Evolutionary conservation across 306 rosid genomes (phyloP).

Genomic region (Quercus engelmannii): DNA sequence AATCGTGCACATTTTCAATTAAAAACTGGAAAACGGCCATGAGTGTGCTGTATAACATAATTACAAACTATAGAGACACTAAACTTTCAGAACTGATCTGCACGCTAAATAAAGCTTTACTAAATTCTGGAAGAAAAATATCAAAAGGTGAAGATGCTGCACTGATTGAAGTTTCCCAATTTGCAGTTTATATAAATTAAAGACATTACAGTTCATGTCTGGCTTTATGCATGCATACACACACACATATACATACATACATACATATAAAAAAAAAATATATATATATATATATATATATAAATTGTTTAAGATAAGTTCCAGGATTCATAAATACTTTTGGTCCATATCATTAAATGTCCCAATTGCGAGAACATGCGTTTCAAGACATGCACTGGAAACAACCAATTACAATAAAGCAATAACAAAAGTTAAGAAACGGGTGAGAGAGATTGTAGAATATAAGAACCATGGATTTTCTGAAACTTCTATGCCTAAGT

Average conservation of each 20-base stretch:
- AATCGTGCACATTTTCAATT: neutral
- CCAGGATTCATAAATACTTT: too few species aligned
- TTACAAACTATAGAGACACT: neutral
- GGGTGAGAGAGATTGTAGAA: neutral
- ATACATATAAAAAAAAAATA: too few species aligned
- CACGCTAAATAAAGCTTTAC: neutral
- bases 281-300: too few species aligned
- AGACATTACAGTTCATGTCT: neutral
- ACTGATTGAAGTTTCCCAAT: neutral
- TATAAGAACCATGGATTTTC: conserved; percentile 4
- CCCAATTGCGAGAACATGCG: neutral
- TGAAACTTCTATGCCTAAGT: neutral
- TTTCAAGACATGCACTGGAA: neutral
- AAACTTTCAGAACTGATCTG: neutral
- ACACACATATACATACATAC: fast-evolving
- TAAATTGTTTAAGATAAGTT: too few species aligned
- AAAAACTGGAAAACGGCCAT: neutral
- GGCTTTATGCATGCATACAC: neutral
- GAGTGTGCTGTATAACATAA: neutral
- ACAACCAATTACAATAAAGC: neutral
- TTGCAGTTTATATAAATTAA: neutral
- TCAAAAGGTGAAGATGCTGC: neutral
- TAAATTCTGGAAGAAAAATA: neutral
- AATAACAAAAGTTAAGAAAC: neutral
- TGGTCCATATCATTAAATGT: neutral